These are phyloP conservation scores for Calonectria fujianensis DNA, from an alignment of 2,329 filamentous ascomycete genomes.

Conservation along the genomic window DNA sequence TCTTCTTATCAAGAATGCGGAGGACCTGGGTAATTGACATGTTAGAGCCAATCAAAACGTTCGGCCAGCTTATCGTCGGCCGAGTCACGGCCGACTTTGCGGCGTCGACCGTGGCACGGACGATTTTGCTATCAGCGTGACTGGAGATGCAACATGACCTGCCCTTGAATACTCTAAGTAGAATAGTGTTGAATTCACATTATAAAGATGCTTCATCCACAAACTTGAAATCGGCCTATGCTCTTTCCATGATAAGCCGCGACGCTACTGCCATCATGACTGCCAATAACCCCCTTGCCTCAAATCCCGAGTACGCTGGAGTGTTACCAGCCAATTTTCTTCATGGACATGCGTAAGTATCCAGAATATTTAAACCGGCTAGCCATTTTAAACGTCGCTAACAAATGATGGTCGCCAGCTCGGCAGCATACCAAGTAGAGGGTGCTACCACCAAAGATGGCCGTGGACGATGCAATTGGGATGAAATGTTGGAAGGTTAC, in stretches of 20 bases:
- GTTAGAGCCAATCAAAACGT: background rate
- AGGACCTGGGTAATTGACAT: background rate
- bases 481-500: constrained; percentile 18
- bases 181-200: background rate
- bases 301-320: constrained; percentile 14
- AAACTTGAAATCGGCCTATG: background rate
- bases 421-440: constrained; percentile 24
- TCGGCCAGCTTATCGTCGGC: background rate
- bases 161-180: background rate
- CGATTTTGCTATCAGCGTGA: background rate
- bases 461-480: constrained; percentile 5
- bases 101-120: background rate
- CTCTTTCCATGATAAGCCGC: background rate
- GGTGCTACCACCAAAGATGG: constrained; percentile 19
- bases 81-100: constrained; percentile 22
- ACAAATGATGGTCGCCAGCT: background rate
- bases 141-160: background rate
- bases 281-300: background rate
- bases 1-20: background rate
- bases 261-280: background rate
- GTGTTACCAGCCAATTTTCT: constrained; percentile 12
- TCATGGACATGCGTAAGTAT: constrained; percentile 21
- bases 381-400: no score
- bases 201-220: constrained; percentile 6
- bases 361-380: background rate